Percentiles rank a stretch among this genome's conserved stretches.
These are phyloP conservation scores for Beauveria medogensis DNA, from an alignment of 2,329 filamentous ascomycete species.

Conservation along the genomic window DNA sequence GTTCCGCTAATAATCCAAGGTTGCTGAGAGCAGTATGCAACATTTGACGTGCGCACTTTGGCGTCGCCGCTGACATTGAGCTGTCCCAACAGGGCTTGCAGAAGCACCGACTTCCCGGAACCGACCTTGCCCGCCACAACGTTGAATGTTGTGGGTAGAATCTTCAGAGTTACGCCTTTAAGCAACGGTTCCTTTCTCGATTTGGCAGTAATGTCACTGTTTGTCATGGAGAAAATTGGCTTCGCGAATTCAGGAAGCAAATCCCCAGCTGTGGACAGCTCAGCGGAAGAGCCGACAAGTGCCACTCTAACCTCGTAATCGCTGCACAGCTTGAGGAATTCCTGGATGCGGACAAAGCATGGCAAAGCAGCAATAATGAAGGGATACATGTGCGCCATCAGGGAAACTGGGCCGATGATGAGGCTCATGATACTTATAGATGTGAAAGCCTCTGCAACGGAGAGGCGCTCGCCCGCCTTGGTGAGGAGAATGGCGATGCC, in stretches of 20 bases:
- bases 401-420: neutral
- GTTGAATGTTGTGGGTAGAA: slow-evolving; percentile 13
- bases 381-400: neutral
- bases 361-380: neutral
- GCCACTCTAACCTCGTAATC: neutral
- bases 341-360: neutral
- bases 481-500: slow-evolving; percentile 7
- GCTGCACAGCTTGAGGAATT: neutral
- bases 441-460: neutral
- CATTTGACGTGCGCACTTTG: slow-evolving; percentile 9
- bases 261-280: neutral
- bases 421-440: slow-evolving; percentile 1
- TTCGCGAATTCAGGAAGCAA: neutral
- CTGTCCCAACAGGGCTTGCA: slow-evolving; percentile 17
- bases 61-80: slow-evolving; percentile 12
- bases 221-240: neutral
- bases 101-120: slow-evolving; percentile 17
- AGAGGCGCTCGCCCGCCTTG: neutral
- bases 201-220: slow-evolving; percentile 6
- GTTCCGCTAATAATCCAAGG: slow-evolving; percentile 18
- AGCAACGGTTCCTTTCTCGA: neutral
- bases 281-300: neutral
- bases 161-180: slow-evolving; percentile 12
- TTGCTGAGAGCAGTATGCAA: slow-evolving; percentile 19
- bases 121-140: slow-evolving; percentile 18